Percentiles rank a stretch among this genome's conserved stretches.
These are phyloP conservation scores for Pleurotus cornucopiae DNA, from an alignment of 768 basidiomycete genomes.

Conservation along the genomic window DNA sequence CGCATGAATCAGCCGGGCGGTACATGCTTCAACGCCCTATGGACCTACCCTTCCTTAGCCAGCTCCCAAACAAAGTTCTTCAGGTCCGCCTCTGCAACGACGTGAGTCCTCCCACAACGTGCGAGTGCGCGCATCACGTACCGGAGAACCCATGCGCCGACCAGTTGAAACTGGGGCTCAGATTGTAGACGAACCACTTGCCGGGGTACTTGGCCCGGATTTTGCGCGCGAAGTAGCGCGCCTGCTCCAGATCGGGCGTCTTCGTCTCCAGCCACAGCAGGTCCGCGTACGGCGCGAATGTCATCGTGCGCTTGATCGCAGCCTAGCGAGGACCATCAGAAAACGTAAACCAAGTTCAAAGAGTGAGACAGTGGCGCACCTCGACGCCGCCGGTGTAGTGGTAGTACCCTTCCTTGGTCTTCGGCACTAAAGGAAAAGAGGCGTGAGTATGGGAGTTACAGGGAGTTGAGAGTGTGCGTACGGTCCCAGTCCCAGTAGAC, in stretches of 20 bases:
- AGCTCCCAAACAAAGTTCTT: constrained; percentile 90
- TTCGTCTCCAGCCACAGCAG: constrained; percentile 94
- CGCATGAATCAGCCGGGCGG: constrained; percentile 9
- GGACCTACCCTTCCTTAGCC: constrained; percentile 73
- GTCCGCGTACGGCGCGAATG: constrained; percentile 84
- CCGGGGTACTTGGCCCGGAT: constrained; percentile 70
- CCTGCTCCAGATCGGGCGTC: constrained; percentile 77
- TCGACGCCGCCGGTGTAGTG: constrained; percentile 81
- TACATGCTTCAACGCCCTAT: no score
- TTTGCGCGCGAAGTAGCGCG: constrained; percentile 69
- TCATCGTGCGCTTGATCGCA: constrained; percentile 75
- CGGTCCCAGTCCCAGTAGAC: constrained; percentile 91
- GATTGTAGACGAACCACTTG: constrained; percentile 91
- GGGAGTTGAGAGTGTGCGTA: constrained; percentile 28
- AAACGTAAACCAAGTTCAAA: not conserved
- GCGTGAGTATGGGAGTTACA: no score
- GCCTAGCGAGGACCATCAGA: constrained; percentile 32
- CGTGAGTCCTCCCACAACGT: not conserved
- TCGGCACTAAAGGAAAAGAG: constrained; percentile 49
- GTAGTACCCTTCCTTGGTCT: constrained; percentile 90
- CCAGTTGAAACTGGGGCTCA: constrained; percentile 96
- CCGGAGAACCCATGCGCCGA: constrained; percentile 74
- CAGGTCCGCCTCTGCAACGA: constrained; percentile 50
- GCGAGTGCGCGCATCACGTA: constrained; percentile 18
- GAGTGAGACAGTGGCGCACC: constrained; percentile 21